Conservation (phyloP, 1,139 yeast genomes). For the Nakaseomyces kungkrabaensis region DNA sequence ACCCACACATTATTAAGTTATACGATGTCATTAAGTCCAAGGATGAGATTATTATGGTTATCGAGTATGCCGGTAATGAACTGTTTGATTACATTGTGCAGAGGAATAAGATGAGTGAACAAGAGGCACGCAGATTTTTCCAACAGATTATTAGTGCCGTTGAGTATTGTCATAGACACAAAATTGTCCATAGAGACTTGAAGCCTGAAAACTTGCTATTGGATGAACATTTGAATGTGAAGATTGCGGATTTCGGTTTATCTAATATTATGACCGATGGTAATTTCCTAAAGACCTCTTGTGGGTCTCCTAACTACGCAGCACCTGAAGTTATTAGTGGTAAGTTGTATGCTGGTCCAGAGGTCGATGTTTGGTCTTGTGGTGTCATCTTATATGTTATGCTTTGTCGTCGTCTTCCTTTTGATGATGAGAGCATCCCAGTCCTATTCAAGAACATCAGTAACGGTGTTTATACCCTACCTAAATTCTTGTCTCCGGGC, state of each 20-base stretch:
- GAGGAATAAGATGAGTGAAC: conserved; percentile 74
- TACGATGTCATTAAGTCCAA: conserved; percentile 92
- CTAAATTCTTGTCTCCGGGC: conserved; percentile 79
- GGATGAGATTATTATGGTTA: conserved; percentile 94
- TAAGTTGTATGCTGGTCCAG: conserved; percentile 95
- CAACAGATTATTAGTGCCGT: conserved; percentile 98
- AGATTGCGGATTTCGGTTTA: conserved; percentile 91
- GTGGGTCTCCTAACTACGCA: conserved; percentile 97
- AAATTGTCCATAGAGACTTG: conserved; percentile 92
- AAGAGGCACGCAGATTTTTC: conserved; percentile 88
- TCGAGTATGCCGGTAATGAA: conserved; percentile 92
- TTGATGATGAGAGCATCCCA: conserved; percentile 96
- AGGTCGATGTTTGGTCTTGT: conserved; percentile 98
- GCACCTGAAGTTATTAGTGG: conserved; percentile 98
- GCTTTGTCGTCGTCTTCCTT: conserved; percentile 95
- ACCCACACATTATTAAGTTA: conserved; percentile 90
- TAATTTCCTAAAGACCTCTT: conserved; percentile 85
- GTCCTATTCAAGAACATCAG: conserved; percentile 89
- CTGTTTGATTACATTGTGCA: conserved; percentile 92
- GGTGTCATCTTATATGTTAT: conserved; percentile 94
- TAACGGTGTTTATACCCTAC: conserved; percentile 90
- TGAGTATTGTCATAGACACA: conserved; percentile 94
- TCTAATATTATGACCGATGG: conserved; percentile 98
- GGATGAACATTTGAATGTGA: conserved; percentile 83
- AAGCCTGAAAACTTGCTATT: conserved; percentile 88